Evolutionary conservation across 2,329 filamentous ascomycete species (phyloP).

Genomic region (Venturiaceae sp.): DNA sequence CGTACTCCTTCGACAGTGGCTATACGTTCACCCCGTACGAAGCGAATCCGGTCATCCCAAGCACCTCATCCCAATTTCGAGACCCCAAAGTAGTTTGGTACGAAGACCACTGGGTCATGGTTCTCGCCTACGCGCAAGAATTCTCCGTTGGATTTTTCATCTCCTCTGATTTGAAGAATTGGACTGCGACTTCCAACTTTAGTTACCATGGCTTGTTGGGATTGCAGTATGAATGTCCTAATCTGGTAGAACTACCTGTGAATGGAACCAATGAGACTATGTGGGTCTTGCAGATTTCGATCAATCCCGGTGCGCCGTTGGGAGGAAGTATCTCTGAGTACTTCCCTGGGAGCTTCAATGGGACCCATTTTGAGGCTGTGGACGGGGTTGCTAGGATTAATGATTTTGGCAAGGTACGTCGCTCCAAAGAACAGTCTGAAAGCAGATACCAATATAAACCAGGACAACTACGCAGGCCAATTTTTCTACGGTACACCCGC

Average conservation of each 20-base stretch:
- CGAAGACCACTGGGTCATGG: conserved; percentile 47
- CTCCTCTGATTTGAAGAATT: conserved; percentile 47
- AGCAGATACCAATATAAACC: too few species aligned
- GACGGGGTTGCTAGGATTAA: conserved; percentile 32
- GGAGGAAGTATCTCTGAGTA: conserved; percentile 48
- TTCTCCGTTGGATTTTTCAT: conserved; percentile 53
- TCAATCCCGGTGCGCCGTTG: conserved; percentile 48
- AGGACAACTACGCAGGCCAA: conserved; percentile 47
- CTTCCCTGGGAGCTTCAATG: conserved; percentile 52
- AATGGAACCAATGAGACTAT: conserved; percentile 28
- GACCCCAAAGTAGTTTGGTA: conserved; percentile 58
- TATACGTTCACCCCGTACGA: conserved; percentile 52
- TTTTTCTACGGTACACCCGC: conserved; percentile 41
- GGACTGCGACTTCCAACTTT: conserved; percentile 51
- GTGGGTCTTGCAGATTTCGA: conserved; percentile 40
- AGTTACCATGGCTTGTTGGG: conserved; percentile 42
- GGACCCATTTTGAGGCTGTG: conserved; percentile 46
- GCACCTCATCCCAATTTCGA: conserved; percentile 47
- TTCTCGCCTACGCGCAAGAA: conserved; percentile 44
- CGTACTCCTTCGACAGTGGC: conserved; percentile 52
- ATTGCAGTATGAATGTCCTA: conserved; percentile 54
- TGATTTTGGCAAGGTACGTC: conserved; percentile 32
- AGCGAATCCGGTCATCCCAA: conserved; percentile 50
- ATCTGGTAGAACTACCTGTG: conserved; percentile 47
- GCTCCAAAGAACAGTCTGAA: background rate